These are phyloP conservation scores for Tympanopsis confertula DNA, from an alignment of 2,329 filamentous ascomycete genomes.

Conservation along the genomic window DNA sequence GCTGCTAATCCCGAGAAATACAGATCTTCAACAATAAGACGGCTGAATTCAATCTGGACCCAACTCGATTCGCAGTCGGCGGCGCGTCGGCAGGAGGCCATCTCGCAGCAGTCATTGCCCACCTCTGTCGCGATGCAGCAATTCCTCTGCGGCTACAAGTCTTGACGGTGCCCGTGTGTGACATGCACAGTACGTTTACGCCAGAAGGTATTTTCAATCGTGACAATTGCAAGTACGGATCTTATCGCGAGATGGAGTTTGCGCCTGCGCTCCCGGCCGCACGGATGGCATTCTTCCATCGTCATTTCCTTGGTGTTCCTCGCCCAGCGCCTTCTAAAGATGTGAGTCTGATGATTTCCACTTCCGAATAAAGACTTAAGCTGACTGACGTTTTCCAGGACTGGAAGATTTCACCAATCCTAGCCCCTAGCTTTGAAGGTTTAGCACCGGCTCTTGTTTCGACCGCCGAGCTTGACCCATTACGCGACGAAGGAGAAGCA, in stretches of 20 bases:
- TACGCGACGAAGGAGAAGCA: slow-evolving; percentile 25
- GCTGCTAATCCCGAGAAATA: too few relatives aligned
- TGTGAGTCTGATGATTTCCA: slow-evolving; percentile 10
- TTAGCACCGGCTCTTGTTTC: slow-evolving; percentile 23
- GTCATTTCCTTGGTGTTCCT: slow-evolving; percentile 21
- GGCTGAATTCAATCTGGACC: slow-evolving; percentile 19
- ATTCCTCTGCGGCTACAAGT: slow-evolving; percentile 22
- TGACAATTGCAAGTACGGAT: slow-evolving; percentile 21
- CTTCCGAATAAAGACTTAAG: neutral
- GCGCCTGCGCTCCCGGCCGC: slow-evolving; percentile 18
- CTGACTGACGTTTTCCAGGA: slow-evolving; percentile 13
- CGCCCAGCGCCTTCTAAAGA: slow-evolving; percentile 18
- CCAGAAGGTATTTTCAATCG: slow-evolving; percentile 18
- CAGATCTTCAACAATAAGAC: slow-evolving; percentile 16
- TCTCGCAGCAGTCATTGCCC: slow-evolving; percentile 21
- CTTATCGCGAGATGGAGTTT: slow-evolving; percentile 23
- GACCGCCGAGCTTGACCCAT: slow-evolving; percentile 25
- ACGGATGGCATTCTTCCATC: slow-evolving; percentile 24
- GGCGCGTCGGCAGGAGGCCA: slow-evolving; percentile 25
- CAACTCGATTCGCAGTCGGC: slow-evolving; percentile 19
- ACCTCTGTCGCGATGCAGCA: slow-evolving; percentile 20
- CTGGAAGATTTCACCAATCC: slow-evolving; percentile 27
- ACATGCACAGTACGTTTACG: slow-evolving; percentile 21
- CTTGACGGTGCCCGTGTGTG: slow-evolving; percentile 20
- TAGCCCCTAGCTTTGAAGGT: slow-evolving; percentile 17